phyloP scores from a whole-genome alignment of 1,284 basidiomycete species.

The Melampsora americana region DNA sequence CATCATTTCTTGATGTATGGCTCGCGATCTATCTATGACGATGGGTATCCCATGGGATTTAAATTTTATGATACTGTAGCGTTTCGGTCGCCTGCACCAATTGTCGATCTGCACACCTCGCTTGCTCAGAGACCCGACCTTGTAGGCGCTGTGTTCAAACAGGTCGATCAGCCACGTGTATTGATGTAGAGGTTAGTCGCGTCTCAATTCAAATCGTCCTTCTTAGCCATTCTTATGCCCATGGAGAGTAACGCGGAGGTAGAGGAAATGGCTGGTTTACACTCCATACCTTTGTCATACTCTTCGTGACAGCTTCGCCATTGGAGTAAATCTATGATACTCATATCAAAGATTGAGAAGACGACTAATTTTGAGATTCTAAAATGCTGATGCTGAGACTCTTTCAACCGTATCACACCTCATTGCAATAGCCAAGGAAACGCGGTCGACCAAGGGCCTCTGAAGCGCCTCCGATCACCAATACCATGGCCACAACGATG shows the following conservation, averaged over 20 bases:
- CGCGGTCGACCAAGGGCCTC: constrained; percentile 29
- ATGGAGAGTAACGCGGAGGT: too few relatives aligned
- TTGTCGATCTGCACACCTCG: constrained; percentile 39
- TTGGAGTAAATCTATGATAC: too few relatives aligned
- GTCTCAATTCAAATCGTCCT: neutral
- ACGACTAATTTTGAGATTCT: neutral
- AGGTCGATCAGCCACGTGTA: constrained; percentile 33
- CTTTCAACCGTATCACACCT: neutral
- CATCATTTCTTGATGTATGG: too few relatives aligned
- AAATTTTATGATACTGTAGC: neutral
- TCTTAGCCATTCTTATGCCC: too few relatives aligned
- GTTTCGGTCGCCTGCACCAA: constrained; percentile 40
- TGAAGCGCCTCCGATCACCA: neutral
- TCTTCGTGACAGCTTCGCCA: neutral
- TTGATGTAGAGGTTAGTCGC: constrained; percentile 33
- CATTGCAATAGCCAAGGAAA: constrained; percentile 19
- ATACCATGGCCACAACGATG: constrained; percentile 27
- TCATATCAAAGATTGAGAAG: too few relatives aligned
- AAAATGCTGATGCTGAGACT: neutral
- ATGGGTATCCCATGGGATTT: too few relatives aligned
- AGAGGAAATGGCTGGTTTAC: too few relatives aligned
- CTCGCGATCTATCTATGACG: too few relatives aligned
- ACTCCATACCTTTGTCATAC: neutral
- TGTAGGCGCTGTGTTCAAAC: constrained; percentile 35
- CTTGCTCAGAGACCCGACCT: constrained; percentile 32